Evolutionary conservation across 2,329 filamentous ascomycete genomes (phyloP).

Genomic region (Colletotrichum chrysophilum): DNA sequence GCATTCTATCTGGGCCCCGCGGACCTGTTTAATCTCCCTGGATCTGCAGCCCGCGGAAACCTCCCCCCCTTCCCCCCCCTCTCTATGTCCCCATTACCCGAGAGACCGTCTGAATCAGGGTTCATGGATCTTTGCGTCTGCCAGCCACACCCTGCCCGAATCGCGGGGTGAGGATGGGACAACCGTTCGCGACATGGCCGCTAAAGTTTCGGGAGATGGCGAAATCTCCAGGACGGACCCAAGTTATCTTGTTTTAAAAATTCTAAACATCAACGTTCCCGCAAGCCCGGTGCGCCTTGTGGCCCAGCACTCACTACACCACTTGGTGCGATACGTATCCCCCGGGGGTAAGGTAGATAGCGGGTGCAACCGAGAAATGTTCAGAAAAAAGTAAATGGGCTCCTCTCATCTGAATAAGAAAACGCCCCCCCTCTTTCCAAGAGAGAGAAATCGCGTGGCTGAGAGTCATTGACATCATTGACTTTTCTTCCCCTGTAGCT

Average conservation of each 20-base stretch:
- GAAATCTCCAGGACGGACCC: neutral
- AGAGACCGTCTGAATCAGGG: constrained; percentile 1
- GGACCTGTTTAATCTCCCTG: neutral
- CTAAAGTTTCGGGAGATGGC: neutral
- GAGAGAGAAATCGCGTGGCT: neutral
- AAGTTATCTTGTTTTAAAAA: neutral
- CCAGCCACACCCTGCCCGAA: neutral
- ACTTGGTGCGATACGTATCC: neutral
- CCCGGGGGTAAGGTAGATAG: neutral
- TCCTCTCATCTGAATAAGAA: neutral
- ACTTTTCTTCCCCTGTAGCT: constrained; percentile 43
- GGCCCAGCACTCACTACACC: neutral
- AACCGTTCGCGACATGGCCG: neutral
- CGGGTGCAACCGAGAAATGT: neutral
- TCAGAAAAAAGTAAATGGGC: neutral
- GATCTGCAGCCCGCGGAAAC: neutral
- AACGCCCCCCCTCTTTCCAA: neutral
- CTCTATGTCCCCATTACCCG: neutral
- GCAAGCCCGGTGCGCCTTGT: neutral
- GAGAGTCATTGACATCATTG: constrained; percentile 28
- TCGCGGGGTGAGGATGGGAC: neutral
- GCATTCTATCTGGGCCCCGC: neutral
- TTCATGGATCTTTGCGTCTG: neutral
- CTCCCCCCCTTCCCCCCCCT: neutral
- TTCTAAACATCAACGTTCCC: neutral